Evolutionary conservation across 129 eudicot species (phyloP).

Genomic region (Centrapalus pauciflorus): DNA sequence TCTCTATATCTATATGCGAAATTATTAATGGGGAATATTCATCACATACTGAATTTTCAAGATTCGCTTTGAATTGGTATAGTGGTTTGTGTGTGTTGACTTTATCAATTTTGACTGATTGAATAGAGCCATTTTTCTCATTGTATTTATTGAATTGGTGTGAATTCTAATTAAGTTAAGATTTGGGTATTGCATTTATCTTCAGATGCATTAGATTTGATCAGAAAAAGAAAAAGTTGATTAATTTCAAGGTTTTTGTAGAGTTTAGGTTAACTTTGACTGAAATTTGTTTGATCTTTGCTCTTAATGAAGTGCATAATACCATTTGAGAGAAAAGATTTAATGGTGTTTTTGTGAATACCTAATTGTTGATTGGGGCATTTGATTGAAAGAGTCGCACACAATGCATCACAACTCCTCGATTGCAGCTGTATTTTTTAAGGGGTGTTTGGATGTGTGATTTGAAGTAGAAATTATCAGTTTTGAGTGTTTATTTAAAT

Average conservation of each 20-base stretch:
- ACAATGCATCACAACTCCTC: not conserved
- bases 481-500: not conserved
- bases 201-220: not conserved
- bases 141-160: not conserved
- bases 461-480: not conserved
- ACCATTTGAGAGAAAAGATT: not conserved
- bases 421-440: no score
- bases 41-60: conserved; percentile 11
- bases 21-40: conserved; percentile 17
- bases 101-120: conserved; percentile 8
- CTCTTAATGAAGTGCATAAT: not conserved
- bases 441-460: not conserved
- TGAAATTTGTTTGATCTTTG: conserved; percentile 2
- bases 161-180: not conserved
- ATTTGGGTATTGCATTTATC: conserved; percentile 10
- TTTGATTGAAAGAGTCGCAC: not conserved
- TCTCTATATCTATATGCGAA: not conserved
- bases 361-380: not conserved
- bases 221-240: not conserved
- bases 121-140: not conserved
- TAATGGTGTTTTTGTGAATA: not conserved
- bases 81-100: conserved; percentile 17
- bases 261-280: conserved; percentile 9
- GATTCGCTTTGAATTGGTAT: conserved; percentile 18
- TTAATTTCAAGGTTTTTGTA: not conserved